A percentile compares a stretch with the other conserved stretches of the same genome.
These are phyloP conservation scores for Chaetomium globosum DNA, from an alignment of 2,329 filamentous ascomycete genomes.

Conservation along the genomic window DNA sequence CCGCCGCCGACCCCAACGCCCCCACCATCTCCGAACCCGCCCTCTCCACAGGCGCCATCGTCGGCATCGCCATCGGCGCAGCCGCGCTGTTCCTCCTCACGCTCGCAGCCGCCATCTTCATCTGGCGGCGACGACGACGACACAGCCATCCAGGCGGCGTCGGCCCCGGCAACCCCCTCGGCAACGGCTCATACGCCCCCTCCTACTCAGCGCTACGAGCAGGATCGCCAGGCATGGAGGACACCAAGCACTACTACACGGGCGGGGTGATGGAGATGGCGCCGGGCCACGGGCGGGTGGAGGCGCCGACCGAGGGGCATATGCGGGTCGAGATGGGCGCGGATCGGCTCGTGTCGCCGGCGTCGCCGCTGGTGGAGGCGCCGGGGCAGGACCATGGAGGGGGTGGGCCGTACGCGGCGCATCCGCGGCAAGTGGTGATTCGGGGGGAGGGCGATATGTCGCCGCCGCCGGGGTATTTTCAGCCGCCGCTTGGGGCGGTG, in stretches of 20 bases:
- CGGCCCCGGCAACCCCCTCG: background rate
- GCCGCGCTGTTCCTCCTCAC: slow-evolving; percentile 21
- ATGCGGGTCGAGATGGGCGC: background rate
- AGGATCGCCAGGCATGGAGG: background rate
- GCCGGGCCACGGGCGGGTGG: background rate
- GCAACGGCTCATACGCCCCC: background rate
- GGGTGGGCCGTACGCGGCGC: background rate
- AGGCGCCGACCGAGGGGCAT: background rate
- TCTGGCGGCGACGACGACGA: slow-evolving; percentile 22
- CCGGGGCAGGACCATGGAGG: background rate
- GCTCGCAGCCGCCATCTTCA: slow-evolving; percentile 19
- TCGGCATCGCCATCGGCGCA: slow-evolving; percentile 29
- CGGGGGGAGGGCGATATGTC: background rate
- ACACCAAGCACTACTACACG: slow-evolving; percentile 2
- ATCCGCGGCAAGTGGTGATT: background rate
- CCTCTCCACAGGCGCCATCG: slow-evolving; percentile 28
- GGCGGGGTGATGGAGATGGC: background rate
- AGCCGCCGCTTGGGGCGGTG: background rate
- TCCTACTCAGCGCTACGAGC: background rate
- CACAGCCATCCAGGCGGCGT: background rate
- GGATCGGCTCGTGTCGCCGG: background rate
- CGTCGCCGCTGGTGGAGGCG: background rate
- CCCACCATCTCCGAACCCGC: background rate
- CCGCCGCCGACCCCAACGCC: background rate
- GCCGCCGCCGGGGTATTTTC: background rate